These are phyloP conservation scores for Chlamydomonas eustigma DNA, from an alignment of 139 green algal genomes.

Conservation along the genomic window DNA sequence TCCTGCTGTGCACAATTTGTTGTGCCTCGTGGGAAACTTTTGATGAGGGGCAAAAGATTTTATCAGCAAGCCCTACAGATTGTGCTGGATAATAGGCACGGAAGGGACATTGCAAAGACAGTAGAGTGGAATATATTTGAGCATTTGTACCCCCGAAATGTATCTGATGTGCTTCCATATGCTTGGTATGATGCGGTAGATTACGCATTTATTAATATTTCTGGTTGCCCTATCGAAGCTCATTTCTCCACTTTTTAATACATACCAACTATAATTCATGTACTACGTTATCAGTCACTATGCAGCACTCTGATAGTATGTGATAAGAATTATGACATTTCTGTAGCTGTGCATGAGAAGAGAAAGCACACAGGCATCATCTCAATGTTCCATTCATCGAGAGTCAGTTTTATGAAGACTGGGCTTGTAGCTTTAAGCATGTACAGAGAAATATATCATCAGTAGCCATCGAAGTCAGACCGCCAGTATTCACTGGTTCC, in stretches of 20 bases:
- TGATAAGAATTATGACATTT: no score
- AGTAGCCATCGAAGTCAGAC: constrained; percentile 39
- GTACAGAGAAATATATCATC: no score
- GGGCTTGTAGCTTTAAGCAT: no score
- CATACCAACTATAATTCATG: no score
- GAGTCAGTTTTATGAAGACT: no score
- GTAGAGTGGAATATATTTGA: background rate
- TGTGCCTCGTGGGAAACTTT: background rate
- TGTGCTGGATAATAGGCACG: background rate
- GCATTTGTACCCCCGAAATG: background rate
- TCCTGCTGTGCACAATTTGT: background rate
- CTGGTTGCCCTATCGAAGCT: background rate
- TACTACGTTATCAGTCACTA: no score
- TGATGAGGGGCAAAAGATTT: background rate
- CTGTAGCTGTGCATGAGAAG: no score
- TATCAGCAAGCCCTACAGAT: background rate
- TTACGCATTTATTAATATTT: background rate
- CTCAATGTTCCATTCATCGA: no score
- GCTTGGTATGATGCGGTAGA: background rate
- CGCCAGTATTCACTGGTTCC: constrained; percentile 46
- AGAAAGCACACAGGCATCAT: no score
- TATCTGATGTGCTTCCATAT: background rate
- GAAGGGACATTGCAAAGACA: background rate
- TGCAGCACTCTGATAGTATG: no score
- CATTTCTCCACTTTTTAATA: no score